Evolutionary conservation across 163 green algal species (phyloP), one percentile per base, ranked within the genome.

Genomic region (Chlorella variabilis): DNA sequence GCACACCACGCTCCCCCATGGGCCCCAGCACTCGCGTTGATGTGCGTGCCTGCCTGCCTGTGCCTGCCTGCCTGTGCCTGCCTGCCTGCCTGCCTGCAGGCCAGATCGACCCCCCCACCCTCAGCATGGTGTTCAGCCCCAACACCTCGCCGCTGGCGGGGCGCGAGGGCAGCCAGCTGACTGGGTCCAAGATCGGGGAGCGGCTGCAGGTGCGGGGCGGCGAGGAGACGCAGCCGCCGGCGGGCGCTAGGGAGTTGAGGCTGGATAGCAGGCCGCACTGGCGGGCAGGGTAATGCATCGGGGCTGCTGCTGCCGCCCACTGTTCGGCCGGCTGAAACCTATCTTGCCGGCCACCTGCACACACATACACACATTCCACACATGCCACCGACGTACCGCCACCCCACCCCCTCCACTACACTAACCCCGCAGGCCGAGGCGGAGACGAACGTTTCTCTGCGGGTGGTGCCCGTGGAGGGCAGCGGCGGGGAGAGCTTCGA

Each of bases 91-190:
- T 54, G 45, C 15, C 11, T 61, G 67, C 71, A 78, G 90, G 91
- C 5, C 87, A 85, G 31, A 93, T 98, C 11, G 95, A 98, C 86
- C 93, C 94, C 11, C 94, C 94, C 42, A 98, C 95, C 0, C 90
- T 98, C 61, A 89, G 78, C 77, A 96, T 98, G 95, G 90, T 95
- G 48, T 96, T 98, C 63, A 86, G 83, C 11, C 87, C 94, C 71
- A 98, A 98, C 80, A 92, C 95, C 83, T 96, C 90, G 0, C 93
- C 94, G 0, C 81, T 98, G 34, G 92, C 90, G 15, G 94, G 94
- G 3, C 77, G 85, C 2, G 87, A 95, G 41, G 95, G 95, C 73
- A 93, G 80, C 45, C 88, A 95, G 33, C 89, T 98, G 15, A 98
- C 94, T 0, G 92, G 88, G 17, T 87, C 87, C 34, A 92, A 95